Evolutionary conservation across 2,329 filamentous ascomycete genomes (phyloP).

Genomic region (Graphium sp.): DNA sequence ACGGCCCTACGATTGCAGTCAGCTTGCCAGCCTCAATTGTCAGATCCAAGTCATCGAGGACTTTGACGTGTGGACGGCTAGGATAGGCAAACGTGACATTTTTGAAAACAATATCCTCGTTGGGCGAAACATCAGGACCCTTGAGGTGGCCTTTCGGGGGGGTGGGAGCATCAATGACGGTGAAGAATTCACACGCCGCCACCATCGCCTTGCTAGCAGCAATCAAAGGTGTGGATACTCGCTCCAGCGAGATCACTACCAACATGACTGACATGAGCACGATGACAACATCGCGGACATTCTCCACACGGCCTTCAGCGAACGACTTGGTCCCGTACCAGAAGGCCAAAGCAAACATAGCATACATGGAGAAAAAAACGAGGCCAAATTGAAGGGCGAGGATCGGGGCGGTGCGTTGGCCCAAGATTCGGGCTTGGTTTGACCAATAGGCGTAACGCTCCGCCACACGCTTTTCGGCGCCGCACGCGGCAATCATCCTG

Average conservation of each 20-base stretch:
- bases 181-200: conserved; percentile 40
- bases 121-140: conserved; percentile 18
- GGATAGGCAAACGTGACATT: conserved; percentile 61
- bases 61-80: conserved; percentile 43
- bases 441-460: conserved; percentile 37
- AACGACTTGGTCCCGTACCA: conserved; percentile 43
- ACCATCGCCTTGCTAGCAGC: conserved; percentile 39
- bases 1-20: conserved; percentile 60
- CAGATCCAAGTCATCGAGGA: conserved; percentile 41
- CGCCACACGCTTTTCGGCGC: conserved; percentile 36
- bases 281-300: conserved; percentile 35
- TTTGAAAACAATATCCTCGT: conserved; percentile 29
- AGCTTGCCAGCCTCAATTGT: conserved; percentile 45
- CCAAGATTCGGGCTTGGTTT: conserved; percentile 31
- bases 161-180: conserved; percentile 30
- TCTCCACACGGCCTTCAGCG: conserved; percentile 24
- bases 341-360: conserved; percentile 39
- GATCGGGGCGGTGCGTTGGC: conserved; percentile 29
- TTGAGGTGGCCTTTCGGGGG: conserved; percentile 17
- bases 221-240: conserved; percentile 39
- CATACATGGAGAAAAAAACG: conserved; percentile 35
- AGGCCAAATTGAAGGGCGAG: conserved; percentile 34
- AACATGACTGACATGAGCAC: conserved; percentile 43
- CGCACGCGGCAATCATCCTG: conserved; percentile 45
- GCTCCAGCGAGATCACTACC: conserved; percentile 36